Conservation (phyloP, 106 monocot species). For the Alisma plantagoaquatica region DNA sequence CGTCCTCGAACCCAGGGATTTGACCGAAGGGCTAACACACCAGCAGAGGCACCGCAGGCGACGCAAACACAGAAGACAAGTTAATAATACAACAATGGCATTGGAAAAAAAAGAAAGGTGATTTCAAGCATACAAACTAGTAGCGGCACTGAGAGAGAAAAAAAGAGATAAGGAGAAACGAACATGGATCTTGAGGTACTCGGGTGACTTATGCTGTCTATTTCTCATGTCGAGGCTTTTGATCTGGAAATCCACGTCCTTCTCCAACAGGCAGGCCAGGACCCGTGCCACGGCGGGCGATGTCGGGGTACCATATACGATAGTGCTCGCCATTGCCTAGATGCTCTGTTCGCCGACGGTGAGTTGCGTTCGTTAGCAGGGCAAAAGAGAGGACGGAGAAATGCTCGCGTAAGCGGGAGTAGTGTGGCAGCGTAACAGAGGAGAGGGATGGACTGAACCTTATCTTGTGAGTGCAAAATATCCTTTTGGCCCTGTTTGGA, state of each 20-base stretch:
- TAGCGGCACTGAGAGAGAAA: no score
- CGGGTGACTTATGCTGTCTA: slow-evolving; percentile 39
- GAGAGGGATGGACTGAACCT: no score
- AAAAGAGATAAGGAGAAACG: background rate
- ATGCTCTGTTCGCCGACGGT: background rate
- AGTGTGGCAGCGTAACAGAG: no score
- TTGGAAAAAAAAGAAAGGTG: background rate
- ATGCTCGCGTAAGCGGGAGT: no score
- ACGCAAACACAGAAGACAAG: background rate
- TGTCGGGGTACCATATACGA: slow-evolving; percentile 46
- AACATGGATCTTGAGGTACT: slow-evolving; percentile 30
- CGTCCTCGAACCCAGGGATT: slow-evolving; percentile 31
- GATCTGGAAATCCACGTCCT: slow-evolving; percentile 51
- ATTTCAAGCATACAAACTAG: no score
- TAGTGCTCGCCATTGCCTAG: slow-evolving; percentile 31
- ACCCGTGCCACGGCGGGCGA: slow-evolving; percentile 56
- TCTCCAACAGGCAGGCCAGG: slow-evolving; percentile 69
- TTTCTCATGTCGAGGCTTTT: slow-evolving; percentile 41
- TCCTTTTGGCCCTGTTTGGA: no score
- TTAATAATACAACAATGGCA: background rate
- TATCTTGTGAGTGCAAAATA: no score
- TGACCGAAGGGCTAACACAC: slow-evolving; percentile 31
- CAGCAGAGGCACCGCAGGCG: background rate
- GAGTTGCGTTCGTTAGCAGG: no score
- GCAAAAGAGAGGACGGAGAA: no score